Percentiles rank a stretch among this genome's conserved stretches.
Evolutionary conservation across 1,284 basidiomycete species (phyloP).

Genomic region (Jaminaea rosea): DNA sequence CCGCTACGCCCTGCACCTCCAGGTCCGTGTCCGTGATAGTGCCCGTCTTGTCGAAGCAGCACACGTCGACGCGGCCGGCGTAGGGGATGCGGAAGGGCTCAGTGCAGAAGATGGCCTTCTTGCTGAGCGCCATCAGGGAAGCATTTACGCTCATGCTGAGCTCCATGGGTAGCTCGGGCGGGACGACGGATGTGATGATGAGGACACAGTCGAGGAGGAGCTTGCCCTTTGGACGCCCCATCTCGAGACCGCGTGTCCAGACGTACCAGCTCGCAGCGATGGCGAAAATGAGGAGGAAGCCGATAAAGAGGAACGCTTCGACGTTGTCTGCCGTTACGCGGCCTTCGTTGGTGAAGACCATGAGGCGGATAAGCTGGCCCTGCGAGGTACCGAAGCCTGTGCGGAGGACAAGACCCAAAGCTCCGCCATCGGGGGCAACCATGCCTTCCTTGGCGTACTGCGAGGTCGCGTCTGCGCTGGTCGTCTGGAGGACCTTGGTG

Average conservation of each 20-base stretch:
- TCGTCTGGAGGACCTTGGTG: constrained; percentile 45
- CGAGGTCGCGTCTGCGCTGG: constrained; percentile 6
- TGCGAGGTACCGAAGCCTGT: constrained; percentile 47
- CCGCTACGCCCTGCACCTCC: constrained; percentile 40
- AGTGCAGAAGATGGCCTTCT: constrained; percentile 54
- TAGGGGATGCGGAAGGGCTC: constrained; percentile 47
- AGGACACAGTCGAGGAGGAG: constrained; percentile 44
- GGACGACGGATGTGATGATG: constrained; percentile 47
- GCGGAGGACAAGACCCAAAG: constrained; percentile 38
- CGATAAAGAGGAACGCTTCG: constrained; percentile 46
- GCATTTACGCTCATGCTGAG: constrained; percentile 46
- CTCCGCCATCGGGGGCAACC: constrained; percentile 39
- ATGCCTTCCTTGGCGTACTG: constrained; percentile 22
- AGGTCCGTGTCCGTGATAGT: constrained; percentile 46
- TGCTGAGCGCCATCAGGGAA: constrained; percentile 69
- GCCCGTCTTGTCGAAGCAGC: constrained; percentile 48
- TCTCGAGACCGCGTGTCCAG: constrained; percentile 39
- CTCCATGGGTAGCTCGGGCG: constrained; percentile 47
- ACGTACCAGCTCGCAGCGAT: constrained; percentile 43
- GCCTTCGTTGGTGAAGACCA: constrained; percentile 46
- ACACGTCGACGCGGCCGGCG: constrained; percentile 45
- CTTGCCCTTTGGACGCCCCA: constrained; percentile 45
- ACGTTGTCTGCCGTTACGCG: constrained; percentile 44
- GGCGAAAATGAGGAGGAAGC: constrained; percentile 44
- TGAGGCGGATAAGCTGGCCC: constrained; percentile 45